A percentile compares a stretch with the other conserved stretches of the same genome.
phyloP scores from a whole-genome alignment of 331 rosid species.

The Acacia pycnantha region DNA sequence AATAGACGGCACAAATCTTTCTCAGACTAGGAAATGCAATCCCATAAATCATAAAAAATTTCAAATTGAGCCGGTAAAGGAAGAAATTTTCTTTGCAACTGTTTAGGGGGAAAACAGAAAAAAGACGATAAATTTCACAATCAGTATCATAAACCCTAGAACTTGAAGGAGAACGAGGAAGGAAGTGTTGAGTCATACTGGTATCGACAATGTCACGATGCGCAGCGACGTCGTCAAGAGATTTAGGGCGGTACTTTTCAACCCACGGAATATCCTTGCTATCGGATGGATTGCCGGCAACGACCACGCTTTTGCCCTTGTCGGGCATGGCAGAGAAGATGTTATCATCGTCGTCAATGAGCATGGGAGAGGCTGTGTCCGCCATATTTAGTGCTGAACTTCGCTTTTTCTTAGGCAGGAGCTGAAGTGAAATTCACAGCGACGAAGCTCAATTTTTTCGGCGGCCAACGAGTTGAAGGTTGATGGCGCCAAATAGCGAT shows the following conservation, averaged over 20 bases:
- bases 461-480: background rate
- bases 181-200: conserved; percentile 19
- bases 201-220: conserved; percentile 54
- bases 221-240: conserved; percentile 48
- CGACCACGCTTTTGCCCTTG: conserved; percentile 30
- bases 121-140: background rate
- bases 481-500: conserved; percentile 31
- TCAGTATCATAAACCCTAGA: conserved; percentile 31
- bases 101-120: conserved; percentile 11
- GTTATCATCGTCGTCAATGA: conserved; percentile 27
- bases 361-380: conserved; percentile 30
- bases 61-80: background rate
- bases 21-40: background rate
- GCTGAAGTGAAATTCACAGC: background rate
- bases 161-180: background rate
- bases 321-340: conserved; percentile 5
- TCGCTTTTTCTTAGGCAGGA: background rate
- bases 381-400: conserved; percentile 6
- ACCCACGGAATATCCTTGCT: conserved; percentile 41
- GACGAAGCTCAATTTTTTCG: background rate
- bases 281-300: conserved; percentile 7
- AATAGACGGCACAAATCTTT: background rate
- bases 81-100: background rate
- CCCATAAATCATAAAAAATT: background rate
- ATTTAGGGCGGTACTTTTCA: conserved; percentile 49